Evolutionary conservation across 78 protist genomes (phyloP), one percentile per base, ranked within the genome.

Genomic region (Monosiga brevicollis): DNA sequence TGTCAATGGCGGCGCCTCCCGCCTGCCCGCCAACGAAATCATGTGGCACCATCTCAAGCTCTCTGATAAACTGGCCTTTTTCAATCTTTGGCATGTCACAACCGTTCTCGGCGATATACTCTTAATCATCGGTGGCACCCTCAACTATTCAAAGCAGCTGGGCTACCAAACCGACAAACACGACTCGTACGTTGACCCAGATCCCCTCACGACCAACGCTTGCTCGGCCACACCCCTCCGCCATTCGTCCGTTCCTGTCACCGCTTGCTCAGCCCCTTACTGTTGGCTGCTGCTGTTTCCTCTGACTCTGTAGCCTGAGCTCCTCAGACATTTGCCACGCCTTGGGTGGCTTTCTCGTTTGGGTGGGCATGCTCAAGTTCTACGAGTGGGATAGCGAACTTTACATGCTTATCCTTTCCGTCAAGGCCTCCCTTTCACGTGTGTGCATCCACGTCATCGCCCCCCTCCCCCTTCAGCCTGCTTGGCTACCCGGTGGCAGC

Each of bases 281-380:
- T 49, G 29, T 49, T 15, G 1, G 41, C 36, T 35, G 1, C 77
- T 73, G 41, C 36, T 22, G 11, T 41, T 11, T 36, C 2, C 38
- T 32, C 25, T 32, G 35, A 26, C 75, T 72, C 75, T 72, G 36
- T 32, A 34, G 26, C 39, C 26, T 62, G 20, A 41, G 36, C 24
- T 20, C 39, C 35, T 41, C 37, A 0, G 75, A 80, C 29, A 22
- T 80, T 32, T n/a, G 35, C 76, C 38, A 25, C 0, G 73, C 76
- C 23, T 1, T 62, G 20, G 83, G 62, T 15, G 2, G 2, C 37
- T 62, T 80, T 42, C 32, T 49, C 6, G 41, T n/a, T 1, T 80
- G 83, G 83, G 20, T 62, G 76, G 62, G 42, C 34, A 73, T 80
- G 32, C 39, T 80, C 79, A 75, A 75, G 75, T 80, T 38, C 34